Evolutionary conservation across 1,139 yeast species (phyloP), one percentile per base, ranked within the genome.

Genomic region (Pichiaceae sp.): DNA sequence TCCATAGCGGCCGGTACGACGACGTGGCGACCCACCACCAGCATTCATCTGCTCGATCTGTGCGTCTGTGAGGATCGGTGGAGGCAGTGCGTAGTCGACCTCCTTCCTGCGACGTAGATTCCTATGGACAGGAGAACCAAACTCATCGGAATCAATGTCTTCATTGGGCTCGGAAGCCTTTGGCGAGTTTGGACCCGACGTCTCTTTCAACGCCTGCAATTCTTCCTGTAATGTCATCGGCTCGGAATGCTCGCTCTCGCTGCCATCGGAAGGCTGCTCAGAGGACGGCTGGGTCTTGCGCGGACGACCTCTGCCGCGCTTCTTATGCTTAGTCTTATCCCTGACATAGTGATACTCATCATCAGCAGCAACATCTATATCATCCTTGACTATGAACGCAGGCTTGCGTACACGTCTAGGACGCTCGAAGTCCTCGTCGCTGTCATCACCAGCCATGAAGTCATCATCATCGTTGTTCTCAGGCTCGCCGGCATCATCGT

Each of bases 61-160:
- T 14, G 49, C 51, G 35, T 71, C 77, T 37, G 70, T 72, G 1
- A 74, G 56, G 6, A 85, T 65, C 1, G 95, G 95, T 2, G 96
- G 95, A 1, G 95, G 91, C 4, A 87, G 69, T n/a, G 82, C 74
- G 55, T 87, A 87, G 52, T 87, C 84, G 14, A 87, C 77, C 29
- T 75, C 77, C 23, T 82, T 79, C 40, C 96, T 63, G 47, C 85
- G 91, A 44, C 96, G 70, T 33, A 85, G 64, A 49, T 63, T 56
- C 17, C 77, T 25, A 16, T 33, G 32, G 8, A 33, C 27, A 9
- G 36, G 32, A 6, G 36, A 7, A 6, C 24, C 31, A 7, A 11
- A 6, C 15, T 7, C 28, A 6, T 29, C 16, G 2, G 27, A 14
- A 12, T 17, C 26, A 25, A 18, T 16, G 8, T 17, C 26, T 2